Conservation (phyloP, 345 rosid species). For the Sonneratia caseolaris region DNA sequence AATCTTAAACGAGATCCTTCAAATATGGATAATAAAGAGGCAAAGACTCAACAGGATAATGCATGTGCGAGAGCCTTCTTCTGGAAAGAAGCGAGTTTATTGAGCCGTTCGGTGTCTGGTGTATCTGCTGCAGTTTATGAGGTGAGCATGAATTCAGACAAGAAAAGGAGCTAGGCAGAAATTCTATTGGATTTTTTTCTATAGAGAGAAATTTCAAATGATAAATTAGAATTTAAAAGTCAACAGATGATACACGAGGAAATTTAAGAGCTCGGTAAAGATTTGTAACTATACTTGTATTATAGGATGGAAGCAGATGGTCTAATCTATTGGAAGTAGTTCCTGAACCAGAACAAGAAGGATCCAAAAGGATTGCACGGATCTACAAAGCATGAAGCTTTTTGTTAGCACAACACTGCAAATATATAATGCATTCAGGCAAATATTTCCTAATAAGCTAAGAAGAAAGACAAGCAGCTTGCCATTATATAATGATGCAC, state of each 20-base stretch:
- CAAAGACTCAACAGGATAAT: conserved; percentile 30
- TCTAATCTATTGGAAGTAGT: conserved; percentile 72
- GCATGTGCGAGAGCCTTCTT: conserved; percentile 83
- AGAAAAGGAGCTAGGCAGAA: not conserved
- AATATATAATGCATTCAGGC: not conserved
- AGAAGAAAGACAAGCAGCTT: not conserved
- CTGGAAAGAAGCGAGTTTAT: conserved; percentile 73
- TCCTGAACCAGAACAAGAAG: conserved; percentile 96
- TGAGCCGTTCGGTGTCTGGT: conserved; percentile 41
- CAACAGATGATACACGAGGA: not conserved
- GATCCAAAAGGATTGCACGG: conserved; percentile 79
- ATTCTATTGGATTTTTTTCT: not conserved
- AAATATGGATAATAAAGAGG: not conserved
- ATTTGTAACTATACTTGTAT: conserved; percentile 21
- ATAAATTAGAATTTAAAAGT: not conserved
- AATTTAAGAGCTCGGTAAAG: not conserved
- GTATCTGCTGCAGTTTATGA: conserved; percentile 21
- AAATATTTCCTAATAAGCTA: not conserved
- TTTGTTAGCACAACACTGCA: not conserved
- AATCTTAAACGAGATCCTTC: not conserved
- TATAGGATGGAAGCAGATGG: conserved; percentile 79
- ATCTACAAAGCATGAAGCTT: conserved; percentile 28
- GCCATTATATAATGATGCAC: not conserved
- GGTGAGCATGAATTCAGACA: not conserved
- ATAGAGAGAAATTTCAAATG: not conserved